A percentile compares a stretch with the other conserved stretches of the same genome.
Conservation (phyloP, 805 yeast species). For the Sungouiozyma ichnusensis region DNA sequence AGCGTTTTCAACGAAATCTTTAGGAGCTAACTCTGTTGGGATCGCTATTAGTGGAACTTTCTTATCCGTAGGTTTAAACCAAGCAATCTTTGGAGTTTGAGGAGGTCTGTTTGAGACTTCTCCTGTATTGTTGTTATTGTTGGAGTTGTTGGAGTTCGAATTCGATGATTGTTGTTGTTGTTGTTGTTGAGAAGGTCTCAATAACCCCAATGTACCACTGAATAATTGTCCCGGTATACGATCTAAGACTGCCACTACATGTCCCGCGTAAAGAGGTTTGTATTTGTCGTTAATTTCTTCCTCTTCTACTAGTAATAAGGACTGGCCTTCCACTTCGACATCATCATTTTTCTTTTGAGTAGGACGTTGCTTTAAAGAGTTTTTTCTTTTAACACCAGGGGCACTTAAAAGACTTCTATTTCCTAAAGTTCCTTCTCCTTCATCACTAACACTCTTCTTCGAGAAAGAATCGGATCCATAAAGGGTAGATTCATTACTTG, state of each 20-base stretch:
- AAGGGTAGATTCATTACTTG: background rate
- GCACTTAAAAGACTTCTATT: slow-evolving; percentile 27
- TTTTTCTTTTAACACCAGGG: slow-evolving; percentile 49
- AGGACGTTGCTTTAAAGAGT: slow-evolving; percentile 89
- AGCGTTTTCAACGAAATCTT: slow-evolving; percentile 87
- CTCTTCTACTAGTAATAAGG: slow-evolving; percentile 81
- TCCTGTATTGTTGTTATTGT: slow-evolving; percentile 11
- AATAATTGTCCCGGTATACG: slow-evolving; percentile 95
- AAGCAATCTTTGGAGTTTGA: slow-evolving; percentile 85
- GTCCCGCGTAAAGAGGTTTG: slow-evolving; percentile 94
- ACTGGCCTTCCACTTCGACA: slow-evolving; percentile 97
- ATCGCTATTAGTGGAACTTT: slow-evolving; percentile 96
- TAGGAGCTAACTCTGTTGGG: slow-evolving; percentile 97
- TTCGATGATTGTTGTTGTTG: slow-evolving; percentile 39
- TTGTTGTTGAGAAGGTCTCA: slow-evolving; percentile 92
- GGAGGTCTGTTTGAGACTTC: slow-evolving; percentile 18
- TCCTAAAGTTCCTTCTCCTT: slow-evolving; percentile 29
- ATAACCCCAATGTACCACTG: slow-evolving; percentile 84
- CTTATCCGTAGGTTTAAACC: slow-evolving; percentile 98
- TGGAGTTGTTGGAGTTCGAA: slow-evolving; percentile 46
- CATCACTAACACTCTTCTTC: slow-evolving; percentile 17
- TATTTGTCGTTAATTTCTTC: slow-evolving; percentile 89
- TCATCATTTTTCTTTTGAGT: slow-evolving; percentile 96
- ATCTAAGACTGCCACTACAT: slow-evolving; percentile 95
- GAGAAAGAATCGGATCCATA: slow-evolving; percentile 2